Conservation (phyloP, 2,329 filamentous ascomycete genomes). For the Trichoderma simmonsii region DNA sequence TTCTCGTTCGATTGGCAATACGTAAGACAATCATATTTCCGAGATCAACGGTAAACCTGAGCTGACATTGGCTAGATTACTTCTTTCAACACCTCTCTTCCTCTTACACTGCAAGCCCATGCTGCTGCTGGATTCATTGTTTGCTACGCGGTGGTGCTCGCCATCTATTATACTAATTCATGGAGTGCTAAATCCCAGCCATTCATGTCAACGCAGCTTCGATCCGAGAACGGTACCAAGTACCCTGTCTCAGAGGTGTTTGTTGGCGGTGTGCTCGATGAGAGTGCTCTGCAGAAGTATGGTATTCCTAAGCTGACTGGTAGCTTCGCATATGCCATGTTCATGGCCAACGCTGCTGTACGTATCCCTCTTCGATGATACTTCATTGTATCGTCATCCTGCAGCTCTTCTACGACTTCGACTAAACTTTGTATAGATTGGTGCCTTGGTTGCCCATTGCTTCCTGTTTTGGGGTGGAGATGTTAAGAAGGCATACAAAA, state of each 20-base stretch:
- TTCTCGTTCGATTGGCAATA: conserved; percentile 56
- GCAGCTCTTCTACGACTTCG: background rate
- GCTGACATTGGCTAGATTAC: conserved; percentile 37
- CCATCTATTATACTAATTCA: conserved; percentile 49
- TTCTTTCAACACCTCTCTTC: conserved; percentile 51
- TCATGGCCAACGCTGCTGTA: conserved; percentile 56
- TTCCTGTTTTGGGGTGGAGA: conserved; percentile 56
- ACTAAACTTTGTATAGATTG: conserved; percentile 41
- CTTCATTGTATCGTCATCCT: background rate
- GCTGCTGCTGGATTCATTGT: conserved; percentile 43
- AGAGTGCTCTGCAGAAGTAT: conserved; percentile 38
- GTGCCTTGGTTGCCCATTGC: conserved; percentile 51
- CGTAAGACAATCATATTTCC: background rate
- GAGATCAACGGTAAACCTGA: background rate
- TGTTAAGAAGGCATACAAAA: conserved; percentile 40
- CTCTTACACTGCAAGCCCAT: conserved; percentile 49
- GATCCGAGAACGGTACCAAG: conserved; percentile 35
- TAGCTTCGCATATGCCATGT: conserved; percentile 50
- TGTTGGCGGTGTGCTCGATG: conserved; percentile 39
- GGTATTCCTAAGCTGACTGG: conserved; percentile 49
- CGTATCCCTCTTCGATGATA: conserved; percentile 25
- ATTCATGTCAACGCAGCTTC: conserved; percentile 53
- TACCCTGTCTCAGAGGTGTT: conserved; percentile 44
- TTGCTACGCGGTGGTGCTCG: conserved; percentile 50
- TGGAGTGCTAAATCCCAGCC: conserved; percentile 47